Base-by-base conservation (phyloP, 768 basidiomycete species). In the Pisolithus marmoratus region DNA sequence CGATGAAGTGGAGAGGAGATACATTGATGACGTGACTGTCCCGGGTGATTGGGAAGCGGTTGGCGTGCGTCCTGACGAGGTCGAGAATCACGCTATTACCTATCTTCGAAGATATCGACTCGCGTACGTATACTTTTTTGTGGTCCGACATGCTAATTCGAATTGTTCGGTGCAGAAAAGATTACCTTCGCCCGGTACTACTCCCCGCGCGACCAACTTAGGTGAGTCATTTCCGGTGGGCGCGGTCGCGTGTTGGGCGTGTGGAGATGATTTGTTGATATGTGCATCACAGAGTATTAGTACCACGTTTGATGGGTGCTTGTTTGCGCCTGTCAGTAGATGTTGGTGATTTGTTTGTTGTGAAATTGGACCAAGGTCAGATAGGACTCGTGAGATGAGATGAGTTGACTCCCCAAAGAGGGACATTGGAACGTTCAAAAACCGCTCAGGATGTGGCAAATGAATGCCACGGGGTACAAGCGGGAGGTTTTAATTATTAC, bases 31-130 rank as follows among this genome's bases (percentile, higher is more conserved):
- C 68, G 74, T 74, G 36, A 78, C 83, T 51, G 79, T 74, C 52
- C 77, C 74, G 19, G 90, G 90, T 22, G 86, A 86, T 65, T 97
- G 93, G 93, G 83, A 83, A 59, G 78, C 80, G 43, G 75, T 96
- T 54, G 88, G 89, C 22, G 82, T 97, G 52, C 71, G 71, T 26
- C 94, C 94, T 26, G 82, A 88, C 52, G 84, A 87, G 62, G 79
- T 98, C 55, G 94, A 98, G 73, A 76, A 81, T 49, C 83, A 90
- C 55, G 95, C 94, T 20, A 87, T 97, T 71, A 83, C 83, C 54
- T 94, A 92, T 70, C 76, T 99, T 59, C 79, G 95, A 70, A 79
- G 89, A 63, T 96, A 89, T 74, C 83, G 95, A 61, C 82, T 85
- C 60, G 82, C 88, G 89, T 94, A 74, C 68, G 90, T 87, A 49